Base-by-base conservation (phyloP, 805 yeast species). In the Candida mattraensis region DNA sequence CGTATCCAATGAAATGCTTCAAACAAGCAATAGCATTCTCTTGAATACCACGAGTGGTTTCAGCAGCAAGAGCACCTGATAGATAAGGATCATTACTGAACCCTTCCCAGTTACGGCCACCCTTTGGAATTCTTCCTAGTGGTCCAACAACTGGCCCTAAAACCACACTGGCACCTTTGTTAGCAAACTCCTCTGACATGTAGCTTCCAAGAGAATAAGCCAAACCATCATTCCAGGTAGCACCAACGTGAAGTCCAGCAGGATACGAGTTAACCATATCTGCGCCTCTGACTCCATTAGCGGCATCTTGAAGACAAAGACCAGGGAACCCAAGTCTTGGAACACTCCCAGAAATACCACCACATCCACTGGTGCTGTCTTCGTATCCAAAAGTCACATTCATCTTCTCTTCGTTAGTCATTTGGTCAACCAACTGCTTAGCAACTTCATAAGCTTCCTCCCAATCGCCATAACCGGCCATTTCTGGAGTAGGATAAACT, bases 61-160 rank as follows among this genome's bases (percentile, higher is more conserved):
- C 66, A 7, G 70, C 72, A 10, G 78, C 79, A 6, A 67, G 69
- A 18, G 69, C 60, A 15, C 84, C 84, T 45, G 74, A 76, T 31
- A 78, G 58, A 40, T 76, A 77, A 3, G 84, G 82, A 51, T 78
- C 84, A 4, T 78, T 61, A 7, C 80, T 78, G 56, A 76, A 77
- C 22, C 78, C 69, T 57, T 78, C 83, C 81, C 83, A 77, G 55
- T 72, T 74, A 45, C 83, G 63, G 5, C 85, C 84, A 15, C 80
- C 84, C 24, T 70, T 72, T 4, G 82, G 83, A 47, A 77, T 73
- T 22, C 67, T 61, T 0, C 84, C 85, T 27, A 78, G 65, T 9
- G 84, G 84, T 0, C 83, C 83, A 24, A 74, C 62, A 3, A 66
- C 63, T 1, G 84, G 85, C 0, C 80, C 83, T 13, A 78, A 59